Base-by-base conservation (phyloP, 495 filamentous ascomycete genomes). In the Penicillium cinerascens region DNA sequence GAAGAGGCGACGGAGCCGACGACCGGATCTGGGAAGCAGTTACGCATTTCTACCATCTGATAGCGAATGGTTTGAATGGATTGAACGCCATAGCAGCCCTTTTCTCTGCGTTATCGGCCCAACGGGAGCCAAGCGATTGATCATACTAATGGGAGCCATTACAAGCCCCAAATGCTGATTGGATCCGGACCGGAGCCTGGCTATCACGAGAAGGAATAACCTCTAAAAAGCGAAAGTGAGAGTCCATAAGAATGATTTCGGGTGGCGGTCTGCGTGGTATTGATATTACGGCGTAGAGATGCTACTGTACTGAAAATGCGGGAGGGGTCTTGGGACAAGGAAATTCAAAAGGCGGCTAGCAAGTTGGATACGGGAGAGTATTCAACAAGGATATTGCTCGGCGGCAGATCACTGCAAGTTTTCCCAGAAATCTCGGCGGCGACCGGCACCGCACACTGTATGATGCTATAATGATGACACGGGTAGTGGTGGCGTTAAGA, bases 391-490 rank as follows among this genome's bases (percentile, higher is more conserved):
- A 13, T 3, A 33, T 13, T 33, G 3, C 9, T 33, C 29, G 29
- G 37, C 18, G 9, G 37, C 6, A 18, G 37, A 39, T 39, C 37
- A 39, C 9, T 20, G n/a, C 41, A 25, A 43, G 21, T 3, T 33
- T 15, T 13, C 2, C 22, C 8, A 33, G 17, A 50, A 40, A 49
- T 50, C 52, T 61, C 60, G 60, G 57, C 60, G 44, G 42, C 47
- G 52, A 64, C 56, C 56, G 60, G 44, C 36, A 35, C 21, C 36
- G 41, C 44, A 35, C 41, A n/a, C 44, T 63, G 56, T 38, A 66
- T 66, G 63, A 66, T 66, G 60, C 57, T 43, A 54, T 54, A 51
- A 66, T 66, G 63, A 66, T 63, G 62, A 60, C 56, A 62, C 59
- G 49, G 58, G 9, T 5, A 18, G 33, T 23, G 47, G 59, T 65